Evolutionary conservation across 1,139 yeast species (phyloP).

Genomic region (Candida tunisiensis): DNA sequence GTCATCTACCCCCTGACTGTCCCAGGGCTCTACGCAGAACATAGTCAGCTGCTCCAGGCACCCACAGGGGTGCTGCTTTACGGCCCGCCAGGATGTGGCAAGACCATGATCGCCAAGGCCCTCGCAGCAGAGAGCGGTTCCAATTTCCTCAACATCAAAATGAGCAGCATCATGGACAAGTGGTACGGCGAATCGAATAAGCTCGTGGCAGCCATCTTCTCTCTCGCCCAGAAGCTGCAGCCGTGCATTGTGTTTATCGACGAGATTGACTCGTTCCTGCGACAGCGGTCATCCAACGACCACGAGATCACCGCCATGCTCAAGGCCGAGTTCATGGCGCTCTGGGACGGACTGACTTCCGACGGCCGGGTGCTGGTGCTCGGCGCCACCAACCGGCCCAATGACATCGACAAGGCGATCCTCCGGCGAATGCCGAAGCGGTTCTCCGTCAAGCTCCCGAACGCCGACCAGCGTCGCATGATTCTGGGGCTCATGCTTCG

Average conservation of each 20-base stretch:
- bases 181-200: constrained; percentile 98
- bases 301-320: constrained; percentile 94
- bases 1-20: constrained; percentile 78
- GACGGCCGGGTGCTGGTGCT: constrained; percentile 72
- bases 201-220: constrained; percentile 83
- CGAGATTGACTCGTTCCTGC: constrained; percentile 85
- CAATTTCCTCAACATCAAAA: constrained; percentile 75
- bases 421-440: constrained; percentile 86
- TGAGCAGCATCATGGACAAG: constrained; percentile 93
- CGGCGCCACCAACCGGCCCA: constrained; percentile 91
- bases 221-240: constrained; percentile 75
- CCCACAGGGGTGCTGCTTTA: constrained; percentile 88
- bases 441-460: constrained; percentile 67
- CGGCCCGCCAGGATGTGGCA: constrained; percentile 98
- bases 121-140: constrained; percentile 89
- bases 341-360: constrained; percentile 84
- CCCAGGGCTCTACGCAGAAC: constrained; percentile 47
- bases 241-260: constrained; percentile 94
- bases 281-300: constrained; percentile 73
- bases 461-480: constrained; percentile 45
- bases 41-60: constrained; percentile 56
- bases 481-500: constrained; percentile 51
- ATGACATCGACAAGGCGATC: constrained; percentile 86
- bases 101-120: constrained; percentile 94
- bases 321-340: constrained; percentile 94